Percentiles rank a stretch among this genome's conserved stretches.
These are phyloP conservation scores for Salix purpurea DNA, from an alignment of 345 rosid genomes.

Conservation along the genomic window DNA sequence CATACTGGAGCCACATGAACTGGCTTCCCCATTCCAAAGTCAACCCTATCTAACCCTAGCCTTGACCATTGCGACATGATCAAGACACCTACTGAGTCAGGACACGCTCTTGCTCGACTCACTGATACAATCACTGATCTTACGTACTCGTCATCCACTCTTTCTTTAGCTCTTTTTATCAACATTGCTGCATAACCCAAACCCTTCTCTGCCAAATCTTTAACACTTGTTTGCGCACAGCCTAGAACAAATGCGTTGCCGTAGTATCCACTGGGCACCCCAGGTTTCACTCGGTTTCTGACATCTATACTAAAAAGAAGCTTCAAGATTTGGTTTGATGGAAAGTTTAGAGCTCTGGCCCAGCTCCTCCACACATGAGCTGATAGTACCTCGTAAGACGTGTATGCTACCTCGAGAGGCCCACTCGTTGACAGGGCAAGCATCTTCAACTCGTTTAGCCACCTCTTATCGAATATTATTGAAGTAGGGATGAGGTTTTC, in stretches of 20 bases:
- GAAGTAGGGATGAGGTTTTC: constrained; percentile 67
- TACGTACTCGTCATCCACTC: constrained; percentile 52
- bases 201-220: constrained; percentile 55
- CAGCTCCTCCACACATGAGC: constrained; percentile 91
- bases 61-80: constrained; percentile 86
- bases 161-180: constrained; percentile 62
- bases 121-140: constrained; percentile 55
- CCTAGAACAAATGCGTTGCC: constrained; percentile 86
- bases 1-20: constrained; percentile 65
- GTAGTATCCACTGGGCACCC: constrained; percentile 65
- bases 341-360: constrained; percentile 63
- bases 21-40: constrained; percentile 74
- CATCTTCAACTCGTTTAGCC: constrained; percentile 48
- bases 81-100: constrained; percentile 69
- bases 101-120: constrained; percentile 46
- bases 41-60: constrained; percentile 69
- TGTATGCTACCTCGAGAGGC: constrained; percentile 32
- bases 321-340: constrained; percentile 57
- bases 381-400: constrained; percentile 71
- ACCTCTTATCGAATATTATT: constrained; percentile 33
- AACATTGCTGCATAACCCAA: constrained; percentile 51
- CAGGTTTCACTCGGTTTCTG: constrained; percentile 65
- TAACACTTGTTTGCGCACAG: constrained; percentile 55
- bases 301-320: constrained; percentile 70
- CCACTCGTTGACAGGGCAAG: constrained; percentile 34